These are phyloP conservation scores for Pontederia crassipes DNA, from an alignment of 176 grass and related monocot species.

Conservation along the genomic window DNA sequence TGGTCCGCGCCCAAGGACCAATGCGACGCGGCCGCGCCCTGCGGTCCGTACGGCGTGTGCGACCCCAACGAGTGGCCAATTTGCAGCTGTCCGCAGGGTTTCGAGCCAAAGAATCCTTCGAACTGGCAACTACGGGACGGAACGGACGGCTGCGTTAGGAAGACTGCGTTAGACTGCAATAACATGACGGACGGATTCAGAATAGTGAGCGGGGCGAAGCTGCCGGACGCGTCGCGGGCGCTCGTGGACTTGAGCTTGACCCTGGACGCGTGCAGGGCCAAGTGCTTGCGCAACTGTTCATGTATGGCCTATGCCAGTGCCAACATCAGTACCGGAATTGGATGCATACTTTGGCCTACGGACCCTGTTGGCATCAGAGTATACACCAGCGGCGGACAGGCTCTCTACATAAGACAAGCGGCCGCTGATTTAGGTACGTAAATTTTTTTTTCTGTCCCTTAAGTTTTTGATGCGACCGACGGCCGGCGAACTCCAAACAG, in stretches of 20 bases:
- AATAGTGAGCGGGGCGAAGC: too few relatives aligned
- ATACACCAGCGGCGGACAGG: neutral
- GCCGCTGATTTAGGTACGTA: slow-evolving; percentile 1
- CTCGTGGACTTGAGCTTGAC: too few relatives aligned
- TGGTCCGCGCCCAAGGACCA: neutral
- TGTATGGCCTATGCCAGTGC: too few relatives aligned
- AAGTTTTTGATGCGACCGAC: neutral
- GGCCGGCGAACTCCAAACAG: too few relatives aligned
- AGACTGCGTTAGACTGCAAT: neutral
- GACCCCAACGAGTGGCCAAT: neutral
- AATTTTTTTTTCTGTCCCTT: neutral
- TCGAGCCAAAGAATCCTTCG: neutral
- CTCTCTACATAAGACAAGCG: slow-evolving; percentile 2
- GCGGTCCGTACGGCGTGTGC: neutral
- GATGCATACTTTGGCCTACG: neutral
- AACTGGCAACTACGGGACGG: neutral
- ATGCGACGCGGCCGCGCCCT: neutral
- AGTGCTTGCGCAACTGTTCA: too few relatives aligned
- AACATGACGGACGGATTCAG: neutral
- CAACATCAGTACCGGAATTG: too few relatives aligned
- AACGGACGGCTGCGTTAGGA: neutral
- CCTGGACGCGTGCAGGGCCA: too few relatives aligned
- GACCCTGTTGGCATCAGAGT: neutral
- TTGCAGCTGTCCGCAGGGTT: neutral
- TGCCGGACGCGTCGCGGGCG: too few relatives aligned